A percentile compares a stretch with the other conserved stretches of the same genome.
These are phyloP conservation scores for Talaromyces atroroseus DNA, from an alignment of 2,329 filamentous ascomycete genomes.

Conservation along the genomic window DNA sequence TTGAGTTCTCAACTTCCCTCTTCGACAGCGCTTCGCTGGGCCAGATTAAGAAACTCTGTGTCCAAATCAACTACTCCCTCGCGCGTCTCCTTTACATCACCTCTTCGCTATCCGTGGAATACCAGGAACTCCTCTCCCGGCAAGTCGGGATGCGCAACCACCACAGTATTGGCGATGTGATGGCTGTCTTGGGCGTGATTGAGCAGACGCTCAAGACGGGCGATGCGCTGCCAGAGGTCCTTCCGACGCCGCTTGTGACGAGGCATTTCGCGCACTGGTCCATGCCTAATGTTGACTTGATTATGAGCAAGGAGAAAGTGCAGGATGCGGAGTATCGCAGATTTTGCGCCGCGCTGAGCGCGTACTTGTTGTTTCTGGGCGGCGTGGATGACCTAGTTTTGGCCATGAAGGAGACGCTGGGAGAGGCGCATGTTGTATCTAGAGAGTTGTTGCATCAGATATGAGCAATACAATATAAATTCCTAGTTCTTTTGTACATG, in stretches of 20 bases:
- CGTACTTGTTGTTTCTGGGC: slow-evolving; percentile 42
- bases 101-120: slow-evolving; percentile 29
- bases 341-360: slow-evolving; percentile 44
- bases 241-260: slow-evolving; percentile 44
- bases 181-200: slow-evolving; percentile 46
- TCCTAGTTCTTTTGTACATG: background rate
- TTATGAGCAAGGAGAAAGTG: slow-evolving; percentile 30
- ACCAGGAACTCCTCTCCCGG: slow-evolving; percentile 37
- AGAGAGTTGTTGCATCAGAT: slow-evolving; percentile 6
- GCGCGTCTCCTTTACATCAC: slow-evolving; percentile 32
- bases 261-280: slow-evolving; percentile 28
- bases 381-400: slow-evolving; percentile 43
- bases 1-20: slow-evolving; percentile 36
- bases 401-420: slow-evolving; percentile 40
- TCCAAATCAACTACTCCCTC: slow-evolving; percentile 30
- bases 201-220: slow-evolving; percentile 47
- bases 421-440: slow-evolving; percentile 36
- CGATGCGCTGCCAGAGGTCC: slow-evolving; percentile 43
- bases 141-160: slow-evolving; percentile 40
- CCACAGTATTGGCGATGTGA: slow-evolving; percentile 44
- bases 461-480: background rate
- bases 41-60: slow-evolving; percentile 29
- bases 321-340: slow-evolving; percentile 41
- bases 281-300: slow-evolving; percentile 17
- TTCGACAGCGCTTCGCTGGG: slow-evolving; percentile 32